Base-by-base conservation (phyloP, 2,329 filamentous ascomycete species). In the Apiospora kogelbergensis region DNA sequence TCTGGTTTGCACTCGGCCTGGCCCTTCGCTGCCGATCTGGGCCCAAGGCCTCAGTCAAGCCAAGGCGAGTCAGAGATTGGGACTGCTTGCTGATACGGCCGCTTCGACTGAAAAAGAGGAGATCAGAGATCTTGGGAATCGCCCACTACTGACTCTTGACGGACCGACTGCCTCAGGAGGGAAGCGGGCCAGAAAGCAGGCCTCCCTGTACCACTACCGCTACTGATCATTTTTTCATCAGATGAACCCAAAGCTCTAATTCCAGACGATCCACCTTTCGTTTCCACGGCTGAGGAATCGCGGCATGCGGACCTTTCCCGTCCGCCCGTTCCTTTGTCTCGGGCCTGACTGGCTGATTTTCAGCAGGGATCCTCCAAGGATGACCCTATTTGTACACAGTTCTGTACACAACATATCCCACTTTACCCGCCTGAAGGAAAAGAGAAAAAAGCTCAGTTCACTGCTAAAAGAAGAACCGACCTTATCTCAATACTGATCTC, bases 261-360 rank as follows among this genome's bases (percentile, higher is more conserved):
- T 26, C 17, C 17, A 30, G 26, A 20, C 13, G 48, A 7, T 33
- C 26, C 48, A 30, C 26, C 26, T 30, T 57, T 57, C 33, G 10
- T 5, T 60, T 57, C 24, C 37, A 30, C 53, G 53, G 30, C 53
- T 37, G 30, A 60, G 26, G 53, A 30, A 37, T 37, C 37, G 30
- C 53, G 48, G 48, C 48, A 53, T 53, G 48, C 48, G 48, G 48
- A 57, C 48, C 48, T 57, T 24, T 57, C 48, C 48, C 48, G 48
- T 37, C 10, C 53, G 53, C n/a, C 42, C 53, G 30, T 60, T 11
- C 48, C 48, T 57, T 57, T 57, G 48, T 33, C 48, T 57, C 26
- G 48, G 48, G 26, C 48, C 48, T 33, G 48, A 33, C 6, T 33
- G 48, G 48, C 48, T 20, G 48, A 57, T 57, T 30, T 7, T 20